Percentiles rank a stretch among this genome's conserved stretches.
These are phyloP conservation scores for Phytopythium helicoides DNA, from an alignment of 352 stramenopile species.

Conservation along the genomic window DNA sequence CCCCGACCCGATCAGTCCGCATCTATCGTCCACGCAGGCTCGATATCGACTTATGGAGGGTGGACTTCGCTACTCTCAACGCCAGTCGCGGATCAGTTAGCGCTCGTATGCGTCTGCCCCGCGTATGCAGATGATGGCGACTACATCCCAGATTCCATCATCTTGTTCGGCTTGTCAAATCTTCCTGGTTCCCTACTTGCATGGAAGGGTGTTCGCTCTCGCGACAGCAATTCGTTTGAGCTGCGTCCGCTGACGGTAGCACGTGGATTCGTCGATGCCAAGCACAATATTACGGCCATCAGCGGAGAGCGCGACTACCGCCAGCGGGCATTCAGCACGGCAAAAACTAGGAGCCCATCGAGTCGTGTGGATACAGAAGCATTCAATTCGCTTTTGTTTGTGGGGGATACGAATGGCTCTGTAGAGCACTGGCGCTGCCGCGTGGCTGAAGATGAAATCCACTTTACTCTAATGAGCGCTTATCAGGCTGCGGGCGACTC, in stretches of 20 bases:
- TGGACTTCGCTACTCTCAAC: constrained; percentile 51
- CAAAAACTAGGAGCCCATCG: constrained; percentile 7
- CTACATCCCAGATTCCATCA: constrained; percentile 61
- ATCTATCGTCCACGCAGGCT: constrained; percentile 52
- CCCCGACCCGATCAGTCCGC: constrained; percentile 19
- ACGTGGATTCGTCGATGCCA: constrained; percentile 38
- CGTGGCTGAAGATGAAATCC: constrained; percentile 38
- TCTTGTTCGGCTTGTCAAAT: constrained; percentile 62
- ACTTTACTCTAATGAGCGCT: constrained; percentile 78
- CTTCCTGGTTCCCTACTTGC: constrained; percentile 48
- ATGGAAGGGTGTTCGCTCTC: constrained; percentile 60
- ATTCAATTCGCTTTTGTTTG: constrained; percentile 77
- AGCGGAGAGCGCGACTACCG: constrained; percentile 77
- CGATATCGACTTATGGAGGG: constrained; percentile 74
- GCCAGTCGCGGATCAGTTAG: constrained; percentile 26
- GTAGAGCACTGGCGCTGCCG: constrained; percentile 82
- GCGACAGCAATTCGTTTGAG: constrained; percentile 37
- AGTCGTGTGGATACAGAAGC: constrained; percentile 12
- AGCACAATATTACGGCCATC: constrained; percentile 70
- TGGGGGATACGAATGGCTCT: constrained; percentile 49
- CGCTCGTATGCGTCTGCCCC: constrained; percentile 64
- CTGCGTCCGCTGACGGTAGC: constrained; percentile 49
- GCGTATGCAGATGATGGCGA: constrained; percentile 77
- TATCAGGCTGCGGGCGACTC: constrained; percentile 11
- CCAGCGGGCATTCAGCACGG: constrained; percentile 70